Conservation (phyloP, 805 yeast species). For the Cyberlindnera petersonii region DNA sequence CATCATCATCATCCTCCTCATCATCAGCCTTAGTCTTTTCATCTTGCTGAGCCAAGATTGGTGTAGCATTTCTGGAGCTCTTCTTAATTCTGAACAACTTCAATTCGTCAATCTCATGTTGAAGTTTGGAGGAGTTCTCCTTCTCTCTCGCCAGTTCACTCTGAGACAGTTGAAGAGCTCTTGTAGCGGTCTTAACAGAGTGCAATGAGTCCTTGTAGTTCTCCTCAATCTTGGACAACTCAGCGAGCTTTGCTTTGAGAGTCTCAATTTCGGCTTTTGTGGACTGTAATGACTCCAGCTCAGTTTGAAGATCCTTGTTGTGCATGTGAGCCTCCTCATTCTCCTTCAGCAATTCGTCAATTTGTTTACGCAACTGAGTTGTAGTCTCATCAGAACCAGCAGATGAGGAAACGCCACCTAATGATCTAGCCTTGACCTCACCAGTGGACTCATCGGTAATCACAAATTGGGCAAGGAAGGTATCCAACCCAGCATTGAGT, state of each 20-base stretch:
- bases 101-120: constrained; percentile 66
- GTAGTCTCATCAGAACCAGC: constrained; percentile 6
- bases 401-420: background rate
- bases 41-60: constrained; percentile 21
- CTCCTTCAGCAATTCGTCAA: constrained; percentile 49
- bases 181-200: constrained; percentile 68
- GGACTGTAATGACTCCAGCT: constrained; percentile 25
- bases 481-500: constrained; percentile 28
- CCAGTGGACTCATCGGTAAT: constrained; percentile 19
- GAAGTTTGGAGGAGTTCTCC: constrained; percentile 49
- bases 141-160: constrained; percentile 63
- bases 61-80: constrained; percentile 27
- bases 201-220: constrained; percentile 70
- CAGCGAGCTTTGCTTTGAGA: constrained; percentile 30
- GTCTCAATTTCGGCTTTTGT: constrained; percentile 26
- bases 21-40: constrained; percentile 25
- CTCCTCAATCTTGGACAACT: constrained; percentile 46
- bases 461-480: constrained; percentile 28
- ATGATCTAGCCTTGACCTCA: constrained; percentile 13
- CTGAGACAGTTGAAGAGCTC: constrained; percentile 71
- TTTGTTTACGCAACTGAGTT: constrained; percentile 45
- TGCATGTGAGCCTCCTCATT: constrained; percentile 39
- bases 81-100: constrained; percentile 47
- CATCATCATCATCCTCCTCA: constrained; percentile 30
- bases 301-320: constrained; percentile 32